A percentile compares a stretch with the other conserved stretches of the same genome.
These are phyloP conservation scores for Wickerhamiella shivajii DNA, from an alignment of 805 yeast species.

Conservation along the genomic window DNA sequence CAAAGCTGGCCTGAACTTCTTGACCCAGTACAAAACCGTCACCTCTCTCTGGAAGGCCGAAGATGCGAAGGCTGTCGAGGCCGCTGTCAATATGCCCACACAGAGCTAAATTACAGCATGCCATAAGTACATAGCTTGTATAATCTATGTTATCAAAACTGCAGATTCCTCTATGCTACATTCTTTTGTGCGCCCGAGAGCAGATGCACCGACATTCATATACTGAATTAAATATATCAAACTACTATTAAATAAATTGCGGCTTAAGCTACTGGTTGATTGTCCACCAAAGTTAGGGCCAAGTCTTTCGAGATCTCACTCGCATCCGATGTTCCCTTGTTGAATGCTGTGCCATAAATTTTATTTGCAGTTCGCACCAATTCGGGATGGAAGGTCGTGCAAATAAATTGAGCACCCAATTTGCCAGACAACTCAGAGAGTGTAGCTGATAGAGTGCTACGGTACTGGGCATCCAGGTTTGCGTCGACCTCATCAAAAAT, in stretches of 20 bases:
- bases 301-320: slow-evolving; percentile 53
- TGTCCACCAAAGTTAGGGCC: slow-evolving; percentile 70
- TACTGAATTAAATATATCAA: background rate
- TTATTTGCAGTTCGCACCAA: slow-evolving; percentile 76
- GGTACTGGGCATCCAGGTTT: slow-evolving; percentile 79
- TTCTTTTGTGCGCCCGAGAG: no score
- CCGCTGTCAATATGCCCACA: slow-evolving; percentile 56
- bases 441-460: slow-evolving; percentile 71
- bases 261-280: background rate
- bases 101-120: slow-evolving; percentile 25
- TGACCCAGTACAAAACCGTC: slow-evolving; percentile 63
- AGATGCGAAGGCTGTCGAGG: slow-evolving; percentile 33
- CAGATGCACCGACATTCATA: no score
- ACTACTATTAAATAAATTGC: background rate
- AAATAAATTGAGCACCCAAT: slow-evolving; percentile 54
- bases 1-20: slow-evolving; percentile 55
- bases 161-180: no score
- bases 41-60: slow-evolving; percentile 52
- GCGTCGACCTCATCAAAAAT: slow-evolving; percentile 95
- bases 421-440: slow-evolving; percentile 45
- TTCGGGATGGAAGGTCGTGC: slow-evolving; percentile 93
- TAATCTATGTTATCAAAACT: no score
- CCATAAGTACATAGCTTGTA: background rate
- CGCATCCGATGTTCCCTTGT: slow-evolving; percentile 67
- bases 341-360: slow-evolving; percentile 76